Conservation (phyloP, 495 filamentous ascomycete genomes). For the Sporormia fimetaria region DNA sequence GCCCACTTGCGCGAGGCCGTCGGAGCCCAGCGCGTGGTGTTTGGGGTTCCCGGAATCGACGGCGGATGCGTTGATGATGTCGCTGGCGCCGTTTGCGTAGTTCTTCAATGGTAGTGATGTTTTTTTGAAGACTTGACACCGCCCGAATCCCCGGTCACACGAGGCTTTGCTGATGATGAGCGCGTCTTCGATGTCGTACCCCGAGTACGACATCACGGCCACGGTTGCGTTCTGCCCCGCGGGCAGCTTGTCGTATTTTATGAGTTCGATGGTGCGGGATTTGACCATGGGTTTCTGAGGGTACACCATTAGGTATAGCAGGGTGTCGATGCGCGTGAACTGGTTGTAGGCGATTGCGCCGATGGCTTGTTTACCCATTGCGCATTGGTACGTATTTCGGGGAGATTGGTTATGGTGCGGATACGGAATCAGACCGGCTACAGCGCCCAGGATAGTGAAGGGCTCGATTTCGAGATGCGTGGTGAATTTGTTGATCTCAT, state of each 20-base stretch:
- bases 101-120: slow-evolving; percentile 39
- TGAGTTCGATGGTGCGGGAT: slow-evolving; percentile 87
- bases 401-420: slow-evolving; percentile 99
- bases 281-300: slow-evolving; percentile 97
- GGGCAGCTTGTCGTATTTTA: slow-evolving; percentile 94
- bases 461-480: slow-evolving; percentile 97
- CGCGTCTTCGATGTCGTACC: slow-evolving; percentile 99
- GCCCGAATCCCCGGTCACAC: slow-evolving; percentile 83
- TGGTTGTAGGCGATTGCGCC: slow-evolving; percentile 96
- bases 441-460: slow-evolving; percentile 94
- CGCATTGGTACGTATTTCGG: slow-evolving; percentile 97
- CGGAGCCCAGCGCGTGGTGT: slow-evolving; percentile 63
- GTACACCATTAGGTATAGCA: slow-evolving; percentile 94
- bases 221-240: slow-evolving; percentile 95
- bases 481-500: slow-evolving; percentile 62
- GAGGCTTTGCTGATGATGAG: slow-evolving; percentile 94
- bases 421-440: slow-evolving; percentile 93
- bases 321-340: slow-evolving; percentile 86
- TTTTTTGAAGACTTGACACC: slow-evolving; percentile 83
- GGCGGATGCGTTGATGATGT: slow-evolving; percentile 53
- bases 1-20: slow-evolving; percentile 79
- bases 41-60: slow-evolving; percentile 47
- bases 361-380: slow-evolving; percentile 99
- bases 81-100: slow-evolving; percentile 66
- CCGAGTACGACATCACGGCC: slow-evolving; percentile 97